Conservation (phyloP, 345 rosid species). For the Bruguiera gymnorhiza region DNA sequence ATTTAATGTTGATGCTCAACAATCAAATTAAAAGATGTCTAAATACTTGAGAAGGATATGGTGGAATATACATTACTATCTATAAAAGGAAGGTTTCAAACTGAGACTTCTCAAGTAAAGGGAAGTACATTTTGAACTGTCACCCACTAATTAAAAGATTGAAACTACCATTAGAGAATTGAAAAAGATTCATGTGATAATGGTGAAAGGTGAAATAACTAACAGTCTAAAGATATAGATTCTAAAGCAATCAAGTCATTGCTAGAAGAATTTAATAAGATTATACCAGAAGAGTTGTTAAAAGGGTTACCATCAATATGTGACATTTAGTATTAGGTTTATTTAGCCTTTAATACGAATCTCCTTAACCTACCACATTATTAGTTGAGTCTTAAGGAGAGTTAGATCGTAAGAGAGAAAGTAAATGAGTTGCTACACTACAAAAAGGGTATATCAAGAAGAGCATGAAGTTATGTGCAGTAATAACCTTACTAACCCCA, state of each 20-base stretch:
- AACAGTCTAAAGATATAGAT: not conserved
- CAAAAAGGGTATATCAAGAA: not conserved
- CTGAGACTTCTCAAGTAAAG: no score
- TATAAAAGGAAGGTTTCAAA: not conserved
- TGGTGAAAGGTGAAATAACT: not conserved
- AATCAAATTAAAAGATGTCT: not conserved
- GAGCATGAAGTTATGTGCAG: not conserved
- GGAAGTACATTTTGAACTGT: not conserved
- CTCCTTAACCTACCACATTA: not conserved
- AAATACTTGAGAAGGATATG: not conserved
- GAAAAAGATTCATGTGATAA: not conserved
- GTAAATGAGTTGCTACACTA: not conserved
- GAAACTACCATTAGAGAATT: not conserved
- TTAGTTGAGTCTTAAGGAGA: not conserved
- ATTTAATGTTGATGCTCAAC: not conserved
- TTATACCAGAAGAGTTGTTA: not conserved
- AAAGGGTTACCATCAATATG: not conserved
- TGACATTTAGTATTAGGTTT: not conserved
- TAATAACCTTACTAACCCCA: not conserved
- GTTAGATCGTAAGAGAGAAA: not conserved
- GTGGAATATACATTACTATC: not conserved
- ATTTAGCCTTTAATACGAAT: not conserved
- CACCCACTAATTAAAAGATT: not conserved
- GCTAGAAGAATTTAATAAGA: not conserved
- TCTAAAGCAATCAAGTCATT: not conserved